phyloP scores from a whole-genome alignment of 2,329 filamentous ascomycete genomes.

The Aspergillus vadensis region DNA sequence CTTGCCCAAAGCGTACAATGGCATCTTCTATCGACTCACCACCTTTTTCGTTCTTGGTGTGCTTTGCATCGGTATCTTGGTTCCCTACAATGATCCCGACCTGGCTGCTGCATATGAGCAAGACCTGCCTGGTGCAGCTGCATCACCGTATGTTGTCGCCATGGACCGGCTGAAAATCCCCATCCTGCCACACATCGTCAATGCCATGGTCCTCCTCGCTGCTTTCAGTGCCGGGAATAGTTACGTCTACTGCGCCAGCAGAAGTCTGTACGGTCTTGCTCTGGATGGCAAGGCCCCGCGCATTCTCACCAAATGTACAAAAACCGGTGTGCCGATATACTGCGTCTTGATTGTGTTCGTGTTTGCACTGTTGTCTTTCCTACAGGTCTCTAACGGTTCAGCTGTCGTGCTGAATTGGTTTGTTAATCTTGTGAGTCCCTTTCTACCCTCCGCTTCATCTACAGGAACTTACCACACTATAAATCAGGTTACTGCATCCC shows the following conservation, averaged over 20 bases:
- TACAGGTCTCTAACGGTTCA: slow-evolving; percentile 67
- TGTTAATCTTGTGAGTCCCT: slow-evolving; percentile 57
- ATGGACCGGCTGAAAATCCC: slow-evolving; percentile 67
- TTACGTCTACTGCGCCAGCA: slow-evolving; percentile 67
- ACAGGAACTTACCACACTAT: too few relatives aligned
- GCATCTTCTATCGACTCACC: slow-evolving; percentile 76
- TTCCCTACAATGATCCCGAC: slow-evolving; percentile 67
- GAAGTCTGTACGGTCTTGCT: slow-evolving; percentile 68
- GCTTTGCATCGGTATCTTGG: slow-evolving; percentile 69
- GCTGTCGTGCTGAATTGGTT: slow-evolving; percentile 74
- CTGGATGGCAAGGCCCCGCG: slow-evolving; percentile 69
- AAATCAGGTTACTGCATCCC: slow-evolving; percentile 65
- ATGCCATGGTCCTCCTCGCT: slow-evolving; percentile 69
- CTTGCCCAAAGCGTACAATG: slow-evolving; percentile 74
- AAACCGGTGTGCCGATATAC: slow-evolving; percentile 70
- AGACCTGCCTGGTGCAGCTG: slow-evolving; percentile 66
- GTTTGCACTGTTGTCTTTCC: slow-evolving; percentile 71
- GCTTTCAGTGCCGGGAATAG: slow-evolving; percentile 71
- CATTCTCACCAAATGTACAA: slow-evolving; percentile 66
- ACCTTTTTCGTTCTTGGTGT: slow-evolving; percentile 75
- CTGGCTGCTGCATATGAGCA: slow-evolving; percentile 63
- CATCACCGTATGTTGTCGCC: slow-evolving; percentile 68
- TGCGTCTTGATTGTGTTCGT: slow-evolving; percentile 67
- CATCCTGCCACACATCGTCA: slow-evolving; percentile 70
- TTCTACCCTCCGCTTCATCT: too few relatives aligned